Conservation (phyloP, 768 basidiomycete genomes). For the Russula emetica region DNA sequence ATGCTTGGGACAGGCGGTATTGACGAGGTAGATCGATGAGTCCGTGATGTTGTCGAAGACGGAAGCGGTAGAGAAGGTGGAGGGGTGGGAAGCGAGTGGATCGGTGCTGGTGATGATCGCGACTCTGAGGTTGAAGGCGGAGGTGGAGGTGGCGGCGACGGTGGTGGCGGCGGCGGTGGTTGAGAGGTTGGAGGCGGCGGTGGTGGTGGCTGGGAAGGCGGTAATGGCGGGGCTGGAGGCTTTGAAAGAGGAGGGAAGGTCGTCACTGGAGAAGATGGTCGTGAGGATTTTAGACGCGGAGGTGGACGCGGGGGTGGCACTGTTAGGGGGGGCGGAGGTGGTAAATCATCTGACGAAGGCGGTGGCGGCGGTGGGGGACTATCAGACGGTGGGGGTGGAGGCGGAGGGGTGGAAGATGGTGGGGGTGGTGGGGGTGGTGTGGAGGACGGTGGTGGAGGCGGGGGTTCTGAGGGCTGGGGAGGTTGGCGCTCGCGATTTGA, state of each 20-base stretch:
- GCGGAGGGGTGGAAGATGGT: constrained; percentile 31
- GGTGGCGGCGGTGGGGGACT: constrained; percentile 27
- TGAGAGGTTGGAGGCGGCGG: constrained; percentile 33
- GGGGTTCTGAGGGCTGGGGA: constrained; percentile 27
- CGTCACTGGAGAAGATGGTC: constrained; percentile 29
- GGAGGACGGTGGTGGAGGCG: constrained; percentile 25
- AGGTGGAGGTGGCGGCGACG: constrained; percentile 28
- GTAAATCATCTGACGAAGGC: constrained; percentile 30
- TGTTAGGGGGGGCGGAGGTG: constrained; percentile 35
- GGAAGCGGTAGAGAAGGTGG: constrained; percentile 30
- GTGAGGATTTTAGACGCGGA: constrained; percentile 29
- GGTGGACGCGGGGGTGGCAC: constrained; percentile 37
- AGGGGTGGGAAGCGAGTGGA: constrained; percentile 28
- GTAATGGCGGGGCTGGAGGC: constrained; percentile 26
- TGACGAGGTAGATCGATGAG: constrained; percentile 29
- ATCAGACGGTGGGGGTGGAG: constrained; percentile 33
- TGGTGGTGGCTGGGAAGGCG: constrained; percentile 30
- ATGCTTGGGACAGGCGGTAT: constrained; percentile 17
- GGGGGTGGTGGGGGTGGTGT: constrained; percentile 30
- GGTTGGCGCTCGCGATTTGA: constrained; percentile 32
- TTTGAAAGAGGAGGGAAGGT: constrained; percentile 30
- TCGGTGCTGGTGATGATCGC: constrained; percentile 28
- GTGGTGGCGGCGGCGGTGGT: constrained; percentile 31
- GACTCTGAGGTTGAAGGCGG: constrained; percentile 29
- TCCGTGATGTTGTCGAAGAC: constrained; percentile 30